Percentiles rank a stretch among this genome's conserved stretches.
These are phyloP conservation scores for Ophiocordyceps camponoti-leonardi DNA, from an alignment of 2,329 filamentous ascomycete genomes.

Conservation along the genomic window DNA sequence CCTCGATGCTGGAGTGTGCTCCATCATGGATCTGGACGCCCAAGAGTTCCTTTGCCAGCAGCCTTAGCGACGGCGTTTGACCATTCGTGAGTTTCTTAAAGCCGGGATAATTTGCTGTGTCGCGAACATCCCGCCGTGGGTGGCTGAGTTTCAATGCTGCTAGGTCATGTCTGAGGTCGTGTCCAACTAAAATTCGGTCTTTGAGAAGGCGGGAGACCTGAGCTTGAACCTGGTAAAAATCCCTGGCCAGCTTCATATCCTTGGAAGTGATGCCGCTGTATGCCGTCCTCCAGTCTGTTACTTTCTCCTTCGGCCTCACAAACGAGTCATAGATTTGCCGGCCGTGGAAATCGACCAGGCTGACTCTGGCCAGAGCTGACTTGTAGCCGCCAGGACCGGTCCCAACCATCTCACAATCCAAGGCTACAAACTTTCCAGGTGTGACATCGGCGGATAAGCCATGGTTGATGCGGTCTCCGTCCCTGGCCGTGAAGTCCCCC, in stretches of 20 bases:
- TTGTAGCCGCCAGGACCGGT: conserved; percentile 52
- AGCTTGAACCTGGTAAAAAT: conserved; percentile 61
- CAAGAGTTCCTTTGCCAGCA: conserved; percentile 38
- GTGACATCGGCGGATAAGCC: conserved; percentile 45
- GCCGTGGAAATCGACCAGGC: conserved; percentile 85
- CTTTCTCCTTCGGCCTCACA: conserved; percentile 58
- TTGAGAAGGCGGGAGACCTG: conserved; percentile 52
- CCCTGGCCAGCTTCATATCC: conserved; percentile 51
- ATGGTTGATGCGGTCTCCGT: conserved; percentile 40
- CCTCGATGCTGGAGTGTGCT: conserved; percentile 51
- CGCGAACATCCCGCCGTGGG: conserved; percentile 59
- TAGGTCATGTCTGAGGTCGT: conserved; percentile 68
- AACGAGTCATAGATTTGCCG: conserved; percentile 88
- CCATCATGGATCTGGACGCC: conserved; percentile 46
- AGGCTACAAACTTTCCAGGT: conserved; percentile 75
- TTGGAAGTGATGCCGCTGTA: conserved; percentile 67
- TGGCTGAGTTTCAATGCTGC: conserved; percentile 63
- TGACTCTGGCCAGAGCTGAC: conserved; percentile 71
- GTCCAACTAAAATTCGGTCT: conserved; percentile 62
- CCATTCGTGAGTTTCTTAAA: conserved; percentile 56
- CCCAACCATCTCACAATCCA: conserved; percentile 98
- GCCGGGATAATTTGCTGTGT: conserved; percentile 62
- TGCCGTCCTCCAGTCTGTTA: conserved; percentile 80
- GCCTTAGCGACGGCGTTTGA: conserved; percentile 48
- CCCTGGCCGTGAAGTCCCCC: conserved; percentile 26